A percentile compares a stretch with the other conserved stretches of the same genome.
These are phyloP conservation scores for Udeniomyces megalosporus DNA, from an alignment of 768 basidiomycete species.

Conservation along the genomic window DNA sequence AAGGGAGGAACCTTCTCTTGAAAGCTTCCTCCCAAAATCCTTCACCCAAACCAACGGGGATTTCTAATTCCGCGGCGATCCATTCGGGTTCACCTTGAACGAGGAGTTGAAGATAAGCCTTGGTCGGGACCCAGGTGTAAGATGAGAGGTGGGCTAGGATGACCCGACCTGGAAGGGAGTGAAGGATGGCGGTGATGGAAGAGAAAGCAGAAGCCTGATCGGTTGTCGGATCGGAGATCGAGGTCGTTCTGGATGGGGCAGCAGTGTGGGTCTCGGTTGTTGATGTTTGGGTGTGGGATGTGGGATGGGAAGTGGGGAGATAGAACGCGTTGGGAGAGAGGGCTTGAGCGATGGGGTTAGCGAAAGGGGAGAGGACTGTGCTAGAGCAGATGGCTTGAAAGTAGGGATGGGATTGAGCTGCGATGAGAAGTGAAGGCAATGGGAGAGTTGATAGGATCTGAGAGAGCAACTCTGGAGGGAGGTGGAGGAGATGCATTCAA, in stretches of 20 bases:
- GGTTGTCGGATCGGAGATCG: too few relatives aligned
- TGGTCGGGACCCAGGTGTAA: neutral
- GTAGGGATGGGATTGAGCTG: neutral
- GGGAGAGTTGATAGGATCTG: slow-evolving; percentile 40
- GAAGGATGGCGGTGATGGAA: neutral
- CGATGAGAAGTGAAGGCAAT: neutral
- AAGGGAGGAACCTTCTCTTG: neutral
- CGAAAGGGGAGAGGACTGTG: neutral
- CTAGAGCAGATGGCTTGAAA: neutral
- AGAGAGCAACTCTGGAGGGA: slow-evolving; percentile 45
- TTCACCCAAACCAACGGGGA: neutral
- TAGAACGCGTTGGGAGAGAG: neutral
- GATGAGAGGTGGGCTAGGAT: neutral
- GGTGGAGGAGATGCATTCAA: neutral
- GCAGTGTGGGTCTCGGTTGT: too few relatives aligned
- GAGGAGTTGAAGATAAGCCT: neutral
- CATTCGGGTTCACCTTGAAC: neutral
- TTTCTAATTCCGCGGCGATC: neutral
- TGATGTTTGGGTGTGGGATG: too few relatives aligned
- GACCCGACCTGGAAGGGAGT: neutral
- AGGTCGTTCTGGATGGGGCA: too few relatives aligned
- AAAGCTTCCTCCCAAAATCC: slow-evolving; percentile 1
- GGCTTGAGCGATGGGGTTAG: neutral
- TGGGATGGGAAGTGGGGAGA: neutral
- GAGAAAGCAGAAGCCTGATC: too few relatives aligned